These are phyloP conservation scores for Symbiotaphrina buchneri DNA, from an alignment of 495 filamentous ascomycete genomes.

Conservation along the genomic window DNA sequence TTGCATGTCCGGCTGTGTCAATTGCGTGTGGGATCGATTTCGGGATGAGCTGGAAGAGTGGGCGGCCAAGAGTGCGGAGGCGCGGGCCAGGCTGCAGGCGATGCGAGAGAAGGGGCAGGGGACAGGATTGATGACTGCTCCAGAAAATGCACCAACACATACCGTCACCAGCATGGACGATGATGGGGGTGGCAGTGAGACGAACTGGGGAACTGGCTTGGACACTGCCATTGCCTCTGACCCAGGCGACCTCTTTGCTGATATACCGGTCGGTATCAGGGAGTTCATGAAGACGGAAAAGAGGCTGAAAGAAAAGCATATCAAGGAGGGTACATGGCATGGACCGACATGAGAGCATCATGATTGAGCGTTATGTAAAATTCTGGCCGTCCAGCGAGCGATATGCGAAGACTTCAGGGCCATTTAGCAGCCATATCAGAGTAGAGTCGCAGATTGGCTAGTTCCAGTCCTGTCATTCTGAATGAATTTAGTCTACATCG, in stretches of 20 bases:
- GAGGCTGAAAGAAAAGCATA: conserved; percentile 61
- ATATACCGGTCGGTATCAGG: conserved; percentile 76
- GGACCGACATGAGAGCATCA: too few species aligned
- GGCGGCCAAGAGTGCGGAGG: conserved; percentile 35
- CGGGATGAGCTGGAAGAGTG: conserved; percentile 82
- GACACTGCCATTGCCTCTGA: neutral
- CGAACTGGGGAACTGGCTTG: conserved; percentile 28
- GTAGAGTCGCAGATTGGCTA: too few species aligned
- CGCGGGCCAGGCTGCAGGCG: conserved; percentile 20
- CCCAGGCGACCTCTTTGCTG: conserved; percentile 42
- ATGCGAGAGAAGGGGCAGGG: conserved; percentile 14
- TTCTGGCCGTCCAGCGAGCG: too few species aligned
- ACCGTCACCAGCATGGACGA: conserved; percentile 48
- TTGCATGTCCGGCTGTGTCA: conserved; percentile 96
- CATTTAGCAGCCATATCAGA: too few species aligned
- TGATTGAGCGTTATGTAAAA: too few species aligned
- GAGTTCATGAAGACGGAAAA: conserved; percentile 98
- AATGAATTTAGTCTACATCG: conserved; percentile 36
- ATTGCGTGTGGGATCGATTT: conserved; percentile 89
- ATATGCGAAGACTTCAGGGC: too few species aligned
- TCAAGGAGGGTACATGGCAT: too few species aligned
- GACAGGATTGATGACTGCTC: conserved; percentile 14
- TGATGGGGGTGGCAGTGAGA: conserved; percentile 52
- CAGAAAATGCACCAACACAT: conserved; percentile 7
- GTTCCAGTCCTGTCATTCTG: neutral